Conservation (phyloP, 352 stramenopile species). For the Phytophthora fragariae region DNA sequence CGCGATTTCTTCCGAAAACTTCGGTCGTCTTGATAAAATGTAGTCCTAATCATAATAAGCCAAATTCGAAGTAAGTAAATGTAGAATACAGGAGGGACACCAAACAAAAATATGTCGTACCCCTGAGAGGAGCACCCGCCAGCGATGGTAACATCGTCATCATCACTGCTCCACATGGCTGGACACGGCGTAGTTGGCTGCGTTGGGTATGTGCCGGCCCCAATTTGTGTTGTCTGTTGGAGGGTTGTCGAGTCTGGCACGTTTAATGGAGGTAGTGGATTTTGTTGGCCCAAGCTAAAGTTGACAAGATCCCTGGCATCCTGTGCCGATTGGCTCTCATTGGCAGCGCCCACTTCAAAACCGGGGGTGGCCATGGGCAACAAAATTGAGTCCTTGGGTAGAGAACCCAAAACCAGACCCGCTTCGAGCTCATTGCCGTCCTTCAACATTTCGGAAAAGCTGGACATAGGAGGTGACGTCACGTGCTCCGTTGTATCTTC, state of each 20-base stretch:
- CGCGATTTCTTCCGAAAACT: slow-evolving; percentile 71
- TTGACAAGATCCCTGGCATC: slow-evolving; percentile 46
- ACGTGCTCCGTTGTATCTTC: slow-evolving; percentile 24
- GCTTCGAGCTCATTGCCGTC: slow-evolving; percentile 22
- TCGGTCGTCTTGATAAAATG: slow-evolving; percentile 48
- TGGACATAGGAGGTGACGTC: slow-evolving; percentile 47
- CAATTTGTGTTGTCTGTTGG: neutral
- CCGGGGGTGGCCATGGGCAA: slow-evolving; percentile 6
- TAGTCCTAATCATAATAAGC: slow-evolving; percentile 40
- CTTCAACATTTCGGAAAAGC: slow-evolving; percentile 46
- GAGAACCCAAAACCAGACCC: slow-evolving; percentile 29
- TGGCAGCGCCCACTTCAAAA: neutral
- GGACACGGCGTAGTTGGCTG: slow-evolving; percentile 15
- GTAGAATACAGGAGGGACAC: neutral
- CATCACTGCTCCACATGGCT: slow-evolving; percentile 40
- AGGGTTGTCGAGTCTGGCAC: neutral
- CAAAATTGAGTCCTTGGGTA: slow-evolving; percentile 17
- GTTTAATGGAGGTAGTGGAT: neutral
- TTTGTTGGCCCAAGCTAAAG: slow-evolving; percentile 42
- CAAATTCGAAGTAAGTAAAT: neutral
- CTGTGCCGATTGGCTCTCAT: slow-evolving; percentile 18
- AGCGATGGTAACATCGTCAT: slow-evolving; percentile 13
- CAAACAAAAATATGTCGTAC: slow-evolving; percentile 22
- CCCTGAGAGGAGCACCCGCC: slow-evolving; percentile 29
- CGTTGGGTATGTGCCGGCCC: neutral